Evolutionary conservation across 2,329 filamentous ascomycete genomes (phyloP), one percentile per base, ranked within the genome.

Genomic region (Aspergillus clavatus): DNA sequence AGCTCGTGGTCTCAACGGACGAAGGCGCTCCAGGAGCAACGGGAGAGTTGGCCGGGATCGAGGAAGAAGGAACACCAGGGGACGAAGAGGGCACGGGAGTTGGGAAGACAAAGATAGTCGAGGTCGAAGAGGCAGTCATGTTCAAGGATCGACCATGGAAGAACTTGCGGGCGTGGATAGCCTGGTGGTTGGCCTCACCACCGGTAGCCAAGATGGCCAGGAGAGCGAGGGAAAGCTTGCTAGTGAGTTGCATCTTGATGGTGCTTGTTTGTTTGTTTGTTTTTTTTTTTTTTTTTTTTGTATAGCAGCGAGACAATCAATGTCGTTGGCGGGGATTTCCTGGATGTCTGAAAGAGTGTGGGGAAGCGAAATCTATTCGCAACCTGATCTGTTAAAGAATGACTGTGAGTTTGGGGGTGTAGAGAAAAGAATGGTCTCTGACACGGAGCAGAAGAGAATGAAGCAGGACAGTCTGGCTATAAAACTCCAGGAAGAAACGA

Each of bases 281-380:
- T n/a, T n/a, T n/a, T n/a, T n/a, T n/a, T n/a, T n/a, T n/a, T n/a
- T n/a, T n/a, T n/a, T n/a, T n/a, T n/a, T n/a, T n/a, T n/a, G 47
- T 38, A 23, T 43, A 26, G 24, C 35, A 27, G 27, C 51, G 37
- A n/a, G 40, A 48, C 55, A 60, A 43, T 59, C 54, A 55, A 58
- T 62, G 56, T 52, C 52, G 41, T 14, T 40, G 42, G 33, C 38
- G 16, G n/a, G n/a, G n/a, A 7, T 11, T 22, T 23, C 19, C 24
- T 8, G 4, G 18, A 14, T 19, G 16, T 14, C 16, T 37, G 29
- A 50, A 45, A 47, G 51, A 49, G 48, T 49, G 43, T 46, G 45
- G 42, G 42, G 47, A 29, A 47, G 57, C 65, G 62, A 68, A 68
- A 53, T 68, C 66, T 55, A 68, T 66, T 65, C 65, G 64, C 62